Conservation (phyloP, 129 eudicot genomes). For the Saposhnikovia divaricata region DNA sequence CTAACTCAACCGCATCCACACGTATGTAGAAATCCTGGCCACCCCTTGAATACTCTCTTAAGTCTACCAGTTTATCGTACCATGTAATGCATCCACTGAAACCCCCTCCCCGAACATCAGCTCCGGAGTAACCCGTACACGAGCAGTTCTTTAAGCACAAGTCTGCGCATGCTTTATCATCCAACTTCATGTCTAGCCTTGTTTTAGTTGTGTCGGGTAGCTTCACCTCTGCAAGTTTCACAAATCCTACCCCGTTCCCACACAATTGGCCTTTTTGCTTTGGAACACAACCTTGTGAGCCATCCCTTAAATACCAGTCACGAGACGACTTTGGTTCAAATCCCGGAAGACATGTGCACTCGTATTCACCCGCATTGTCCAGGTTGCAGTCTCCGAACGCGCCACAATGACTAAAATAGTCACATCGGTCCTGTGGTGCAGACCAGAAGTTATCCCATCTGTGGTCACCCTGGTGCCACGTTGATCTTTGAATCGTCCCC, state of each 20-base stretch:
- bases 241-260: conserved; percentile 24
- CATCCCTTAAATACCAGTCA: conserved; percentile 15
- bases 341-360: conserved; percentile 29
- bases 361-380: background rate
- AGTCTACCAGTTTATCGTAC: conserved; percentile 34
- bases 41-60: conserved; percentile 26
- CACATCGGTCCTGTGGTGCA: conserved; percentile 2
- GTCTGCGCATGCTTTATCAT: conserved; percentile 14
- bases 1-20: conserved; percentile 44
- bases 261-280: conserved; percentile 9
- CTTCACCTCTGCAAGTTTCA: conserved; percentile 15
- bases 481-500: background rate
- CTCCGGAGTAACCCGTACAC: conserved; percentile 24
- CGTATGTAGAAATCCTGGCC: conserved; percentile 47
- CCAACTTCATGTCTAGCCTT: conserved; percentile 16
- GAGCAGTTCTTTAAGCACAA: conserved; percentile 24
- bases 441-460: conserved; percentile 6
- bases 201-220: conserved; percentile 19
- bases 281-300: conserved; percentile 17
- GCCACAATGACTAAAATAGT: conserved; percentile 1
- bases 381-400: background rate
- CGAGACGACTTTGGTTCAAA: conserved; percentile 15
- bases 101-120: conserved; percentile 7
- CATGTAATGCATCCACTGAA: conserved; percentile 38
- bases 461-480: background rate